Evolutionary conservation across 1,139 yeast species (phyloP), one percentile per base, ranked within the genome.

Genomic region (Blastobotrys ciferrii): DNA sequence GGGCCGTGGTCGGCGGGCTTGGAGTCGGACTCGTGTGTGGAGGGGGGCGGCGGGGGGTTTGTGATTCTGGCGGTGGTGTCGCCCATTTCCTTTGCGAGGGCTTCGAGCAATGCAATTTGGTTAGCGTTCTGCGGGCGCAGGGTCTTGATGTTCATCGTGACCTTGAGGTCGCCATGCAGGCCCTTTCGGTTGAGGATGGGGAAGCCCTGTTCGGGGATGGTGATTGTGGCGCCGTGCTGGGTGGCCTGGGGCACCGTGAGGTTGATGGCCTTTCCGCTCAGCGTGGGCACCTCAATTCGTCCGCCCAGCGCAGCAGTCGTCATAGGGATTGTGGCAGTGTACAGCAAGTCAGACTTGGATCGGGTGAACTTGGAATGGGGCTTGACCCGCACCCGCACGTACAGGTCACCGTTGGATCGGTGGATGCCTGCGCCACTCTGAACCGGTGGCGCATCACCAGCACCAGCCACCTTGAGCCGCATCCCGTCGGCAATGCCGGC

Each of bases 301-400:
- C 99, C 99, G 51, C 99, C 99, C 44, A 92, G 74, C 0, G 96
- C 92, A 1, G 98, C 98, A 0, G 98, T 92, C 1, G 98, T 92
- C 82, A 89, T 87, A 43, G 94, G 84, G 48, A 92, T 81, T 42
- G 80, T 80, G 46, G 83, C 81, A 32, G 75, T 73, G 60, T 81
- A 77, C 50, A 85, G 67, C 54, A 92, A 75, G 60, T 85, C 81
- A 52, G 77, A 74, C 39, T 85, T 85, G 32, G 73, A 74, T 47
- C 96, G 77, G 43, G 74, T 72, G 68, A 91, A 92, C 32, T 74
- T 68, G 30, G 82, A 76, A 64, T 92, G 97, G 30, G 82, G 81
- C 57, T 77, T 74, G 20, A 92, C 95, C 58, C 81, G 80, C 42
- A 92, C 79, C 58, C 96, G 77, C 19, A 94, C 82, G 54, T 85